Percentiles rank a stretch among this genome's conserved stretches.
Evolutionary conservation across 2,329 filamentous ascomycete species (phyloP).

Genomic region (Aspergillus fumigatiaffinis): DNA sequence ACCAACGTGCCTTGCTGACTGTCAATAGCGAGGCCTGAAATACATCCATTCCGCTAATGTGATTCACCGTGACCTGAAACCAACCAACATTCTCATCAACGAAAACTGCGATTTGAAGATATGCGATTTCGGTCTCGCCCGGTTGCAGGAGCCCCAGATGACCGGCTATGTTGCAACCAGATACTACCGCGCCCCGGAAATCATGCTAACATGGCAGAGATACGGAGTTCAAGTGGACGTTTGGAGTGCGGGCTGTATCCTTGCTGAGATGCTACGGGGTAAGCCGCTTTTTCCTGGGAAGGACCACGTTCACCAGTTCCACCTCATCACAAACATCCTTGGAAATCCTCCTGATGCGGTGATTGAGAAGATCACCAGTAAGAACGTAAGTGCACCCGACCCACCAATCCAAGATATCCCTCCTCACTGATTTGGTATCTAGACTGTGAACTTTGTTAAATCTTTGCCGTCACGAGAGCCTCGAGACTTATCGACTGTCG

Average conservation of each 20-base stretch:
- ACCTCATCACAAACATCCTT: conserved; percentile 94
- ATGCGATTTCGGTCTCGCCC: conserved; percentile 95
- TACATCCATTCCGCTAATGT: conserved; percentile 98
- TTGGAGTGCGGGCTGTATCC: conserved; percentile 98
- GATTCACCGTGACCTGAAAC: conserved; percentile 95
- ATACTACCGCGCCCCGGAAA: conserved; percentile 98
- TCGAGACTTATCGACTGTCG: conserved; percentile 78
- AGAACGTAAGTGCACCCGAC: conserved; percentile 63
- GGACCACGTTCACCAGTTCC: conserved; percentile 99
- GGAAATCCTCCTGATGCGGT: conserved; percentile 97
- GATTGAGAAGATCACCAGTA: conserved; percentile 95
- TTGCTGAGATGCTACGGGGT: conserved; percentile 98
- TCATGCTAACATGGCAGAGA: conserved; percentile 99
- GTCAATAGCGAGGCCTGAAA: conserved; percentile 80
- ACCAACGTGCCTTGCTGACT: conserved; percentile 6
- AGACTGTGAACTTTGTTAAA: conserved; percentile 95
- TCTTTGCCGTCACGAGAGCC: conserved; percentile 90
- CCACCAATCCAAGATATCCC: not conserved
- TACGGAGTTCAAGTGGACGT: conserved; percentile 99
- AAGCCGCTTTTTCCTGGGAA: conserved; percentile 98
- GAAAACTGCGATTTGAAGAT: conserved; percentile 99
- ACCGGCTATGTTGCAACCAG: conserved; percentile 97
- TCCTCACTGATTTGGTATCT: not conserved
- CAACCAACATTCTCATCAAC: conserved; percentile 98
- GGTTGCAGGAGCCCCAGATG: conserved; percentile 99